A percentile compares a stretch with the other conserved stretches of the same genome.
Evolutionary conservation across 345 rosid genomes (phyloP).

Genomic region (Linum tenue): DNA sequence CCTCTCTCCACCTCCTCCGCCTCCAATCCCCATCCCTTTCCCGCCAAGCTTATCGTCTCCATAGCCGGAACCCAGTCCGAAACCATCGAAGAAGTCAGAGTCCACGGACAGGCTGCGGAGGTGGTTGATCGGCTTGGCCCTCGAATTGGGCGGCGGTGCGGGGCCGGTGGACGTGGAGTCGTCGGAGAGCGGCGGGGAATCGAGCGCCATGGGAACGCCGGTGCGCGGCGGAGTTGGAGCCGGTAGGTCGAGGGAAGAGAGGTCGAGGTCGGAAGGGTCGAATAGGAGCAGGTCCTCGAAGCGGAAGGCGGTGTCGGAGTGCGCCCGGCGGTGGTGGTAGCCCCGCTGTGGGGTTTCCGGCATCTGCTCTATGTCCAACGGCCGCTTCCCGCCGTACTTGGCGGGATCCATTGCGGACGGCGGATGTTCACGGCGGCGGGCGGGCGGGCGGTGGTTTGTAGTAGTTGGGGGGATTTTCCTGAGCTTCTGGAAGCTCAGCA

Average conservation of each 20-base stretch:
- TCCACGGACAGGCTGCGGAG: conserved; percentile 85
- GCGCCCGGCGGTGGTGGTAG: conserved; percentile 77
- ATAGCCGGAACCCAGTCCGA: conserved; percentile 14
- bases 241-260: conserved; percentile 65
- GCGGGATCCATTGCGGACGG: conserved; percentile 9
- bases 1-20: conserved; percentile 37
- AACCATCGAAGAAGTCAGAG: conserved; percentile 74
- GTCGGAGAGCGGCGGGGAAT: conserved; percentile 42
- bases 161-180: conserved; percentile 53
- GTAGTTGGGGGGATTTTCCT: too few relatives aligned
- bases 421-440: too few relatives aligned
- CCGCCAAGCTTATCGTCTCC: conserved; percentile 31
- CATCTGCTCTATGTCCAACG: conserved; percentile 49
- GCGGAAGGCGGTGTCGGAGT: conserved; percentile 82
- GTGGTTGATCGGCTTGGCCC: conserved; percentile 42
- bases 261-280: conserved; percentile 33
- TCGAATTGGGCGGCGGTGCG: conserved; percentile 7
- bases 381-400: conserved; percentile 16
- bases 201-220: conserved; percentile 33
- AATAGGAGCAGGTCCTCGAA: conserved; percentile 71
- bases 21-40: conserved; percentile 13
- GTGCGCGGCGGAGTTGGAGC: conserved; percentile 19
- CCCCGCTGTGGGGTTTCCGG: conserved; percentile 51
- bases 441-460: background rate
- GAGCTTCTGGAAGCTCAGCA: too few relatives aligned